Base-by-base conservation (phyloP, 1,284 basidiomycete species). In the Cutaneotrichosporon sp. region DNA sequence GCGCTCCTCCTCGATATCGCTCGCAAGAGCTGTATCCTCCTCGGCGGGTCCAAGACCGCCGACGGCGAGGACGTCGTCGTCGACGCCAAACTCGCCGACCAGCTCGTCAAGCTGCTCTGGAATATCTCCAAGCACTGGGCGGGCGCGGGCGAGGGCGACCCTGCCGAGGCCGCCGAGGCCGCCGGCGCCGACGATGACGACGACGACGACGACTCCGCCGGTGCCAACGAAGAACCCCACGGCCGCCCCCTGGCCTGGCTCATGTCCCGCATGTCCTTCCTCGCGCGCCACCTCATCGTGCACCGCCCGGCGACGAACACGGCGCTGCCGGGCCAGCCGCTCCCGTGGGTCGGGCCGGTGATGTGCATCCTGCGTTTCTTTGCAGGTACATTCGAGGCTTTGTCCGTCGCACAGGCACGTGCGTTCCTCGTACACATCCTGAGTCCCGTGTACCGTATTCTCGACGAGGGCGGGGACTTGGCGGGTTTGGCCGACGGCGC, bases 51-150 rank as follows among this genome's bases (percentile, higher is more conserved):
- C 30, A 62, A 65, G 51, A 49, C 42, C 12, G 58, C 50, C 4
- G 67, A 69, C 22, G 70, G 70, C 9, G 61, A 63, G 38, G 48
- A 49, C 23, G 55, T 65, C 10, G 58, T 69, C 13, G 76, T 97
- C 37, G 89, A 92, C 63, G 84, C 85, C 37, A 74, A 81, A 4
- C 78, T 94, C 15, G 81, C 86, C 51, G 74, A 96, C 58, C 90
- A 97, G 74, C 78, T 91, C 14, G 90, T 97, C 66, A 97, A 97
- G 78, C 92, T 97, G 61, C 74, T 98, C 14, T 91, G 96, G 67
- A 96, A 87, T 67, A 78, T 96, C 30, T 88, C 88, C 26, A 91
- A 90, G 74, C 85, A 84, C 72, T 93, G 92, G 76, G 81, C 76
- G n/a, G 69, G 70, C 41, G 68, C 69, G 57, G 52, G 48, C 43